Evolutionary conservation across 352 stramenopile species (phyloP).

Genomic region (Phytophthora vignae): DNA sequence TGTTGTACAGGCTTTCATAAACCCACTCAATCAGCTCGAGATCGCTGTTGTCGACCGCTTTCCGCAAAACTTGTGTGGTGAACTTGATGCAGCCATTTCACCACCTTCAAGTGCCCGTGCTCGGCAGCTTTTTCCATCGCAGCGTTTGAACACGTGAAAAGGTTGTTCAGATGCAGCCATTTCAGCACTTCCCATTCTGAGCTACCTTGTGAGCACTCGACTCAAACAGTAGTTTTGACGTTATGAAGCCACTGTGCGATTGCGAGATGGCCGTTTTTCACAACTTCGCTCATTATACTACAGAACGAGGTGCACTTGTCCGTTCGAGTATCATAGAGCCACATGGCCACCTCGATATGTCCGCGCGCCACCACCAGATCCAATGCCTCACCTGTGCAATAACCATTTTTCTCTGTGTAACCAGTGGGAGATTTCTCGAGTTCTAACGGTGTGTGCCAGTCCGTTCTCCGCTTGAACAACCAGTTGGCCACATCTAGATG

Average conservation of each 20-base stretch:
- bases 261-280: no score
- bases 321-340: background rate
- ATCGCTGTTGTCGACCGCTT: no score
- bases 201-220: background rate
- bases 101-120: no score
- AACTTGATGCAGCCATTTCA: no score
- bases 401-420: background rate
- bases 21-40: no score
- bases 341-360: constrained; percentile 6
- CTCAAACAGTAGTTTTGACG: no score
- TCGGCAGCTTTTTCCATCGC: background rate
- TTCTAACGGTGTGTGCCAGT: background rate
- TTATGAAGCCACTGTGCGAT: background rate
- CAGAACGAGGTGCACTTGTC: background rate
- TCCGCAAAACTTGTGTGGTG: no score
- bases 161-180: background rate
- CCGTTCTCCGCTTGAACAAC: constrained; percentile 1
- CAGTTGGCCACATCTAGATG: constrained; percentile 8
- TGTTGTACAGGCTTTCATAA: no score
- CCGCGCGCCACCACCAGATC: background rate
- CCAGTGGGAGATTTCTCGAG: background rate
- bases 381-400: background rate
- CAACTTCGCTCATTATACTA: no score
- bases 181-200: background rate
- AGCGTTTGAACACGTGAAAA: background rate